Evolutionary conservation across 176 grass and related monocot species (phyloP).

Genomic region (Carex kokanica): DNA sequence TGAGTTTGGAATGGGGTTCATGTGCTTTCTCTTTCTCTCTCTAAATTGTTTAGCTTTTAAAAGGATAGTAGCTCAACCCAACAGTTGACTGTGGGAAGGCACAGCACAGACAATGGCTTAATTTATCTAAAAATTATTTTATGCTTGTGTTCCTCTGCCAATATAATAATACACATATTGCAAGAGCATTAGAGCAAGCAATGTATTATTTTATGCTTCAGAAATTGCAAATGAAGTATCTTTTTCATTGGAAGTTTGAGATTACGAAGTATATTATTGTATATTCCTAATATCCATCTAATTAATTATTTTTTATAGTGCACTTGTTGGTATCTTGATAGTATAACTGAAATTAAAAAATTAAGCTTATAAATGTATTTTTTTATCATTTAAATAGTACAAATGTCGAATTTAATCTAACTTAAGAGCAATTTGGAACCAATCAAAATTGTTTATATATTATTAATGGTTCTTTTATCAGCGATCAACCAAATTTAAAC

Average conservation of each 20-base stretch:
- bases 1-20: conserved; percentile 28
- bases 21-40: conserved; percentile 15
- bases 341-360: neutral
- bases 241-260: neutral
- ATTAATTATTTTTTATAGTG: no score
- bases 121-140: neutral
- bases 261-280: neutral
- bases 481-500: neutral
- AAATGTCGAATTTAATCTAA: neutral
- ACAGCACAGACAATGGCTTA: neutral
- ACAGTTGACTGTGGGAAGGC: conserved; percentile 1
- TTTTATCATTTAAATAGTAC: neutral
- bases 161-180: neutral
- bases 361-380: neutral
- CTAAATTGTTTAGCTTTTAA: conserved; percentile 14
- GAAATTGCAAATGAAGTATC: neutral
- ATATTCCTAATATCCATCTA: neutral
- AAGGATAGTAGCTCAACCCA: neutral
- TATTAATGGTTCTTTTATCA: neutral
- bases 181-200: neutral
- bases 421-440: neutral
- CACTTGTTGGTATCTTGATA: neutral
- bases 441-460: neutral
- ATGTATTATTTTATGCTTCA: neutral
- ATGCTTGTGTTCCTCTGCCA: neutral